Percentiles rank a stretch among this genome's conserved stretches.
Conservation (phyloP, 495 filamentous ascomycete species). For the Penicillium pulvis region DNA sequence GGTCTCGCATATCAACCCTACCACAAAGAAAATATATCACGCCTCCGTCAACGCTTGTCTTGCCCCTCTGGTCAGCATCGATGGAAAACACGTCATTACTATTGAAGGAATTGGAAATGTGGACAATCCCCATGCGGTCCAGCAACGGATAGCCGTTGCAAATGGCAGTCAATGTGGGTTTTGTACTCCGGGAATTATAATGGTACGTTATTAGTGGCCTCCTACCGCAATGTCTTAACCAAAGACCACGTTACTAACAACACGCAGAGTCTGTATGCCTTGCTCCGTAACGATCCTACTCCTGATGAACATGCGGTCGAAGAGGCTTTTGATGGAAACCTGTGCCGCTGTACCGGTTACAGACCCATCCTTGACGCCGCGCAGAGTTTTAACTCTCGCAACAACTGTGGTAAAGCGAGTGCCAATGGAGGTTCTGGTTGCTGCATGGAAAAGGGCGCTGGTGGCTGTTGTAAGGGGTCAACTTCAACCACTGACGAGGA, state of each 20-base stretch:
- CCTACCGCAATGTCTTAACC: not conserved
- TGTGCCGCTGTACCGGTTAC: conserved; percentile 96
- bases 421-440: conserved; percentile 55
- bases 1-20: conserved; percentile 88
- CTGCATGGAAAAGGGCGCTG: conserved; percentile 52
- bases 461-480: conserved; percentile 42
- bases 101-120: conserved; percentile 95
- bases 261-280: conserved; percentile 44
- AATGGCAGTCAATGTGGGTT: conserved; percentile 74
- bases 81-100: conserved; percentile 98
- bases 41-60: conserved; percentile 93
- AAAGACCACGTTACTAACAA: conserved; percentile 1
- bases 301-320: conserved; percentile 34
- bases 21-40: conserved; percentile 87
- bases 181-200: conserved; percentile 96
- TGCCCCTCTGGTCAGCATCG: conserved; percentile 86
- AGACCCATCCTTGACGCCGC: conserved; percentile 92
- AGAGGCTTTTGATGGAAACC: conserved; percentile 71
- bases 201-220: conserved; percentile 51
- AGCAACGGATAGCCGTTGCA: conserved; percentile 79
- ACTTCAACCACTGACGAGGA: conserved; percentile 17
- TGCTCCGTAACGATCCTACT: conserved; percentile 66
- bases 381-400: conserved; percentile 51
- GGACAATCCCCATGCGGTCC: conserved; percentile 83
- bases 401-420: conserved; percentile 44